Base-by-base conservation (phyloP, 1,139 yeast genomes). In the Taiozyma sp. region DNA sequence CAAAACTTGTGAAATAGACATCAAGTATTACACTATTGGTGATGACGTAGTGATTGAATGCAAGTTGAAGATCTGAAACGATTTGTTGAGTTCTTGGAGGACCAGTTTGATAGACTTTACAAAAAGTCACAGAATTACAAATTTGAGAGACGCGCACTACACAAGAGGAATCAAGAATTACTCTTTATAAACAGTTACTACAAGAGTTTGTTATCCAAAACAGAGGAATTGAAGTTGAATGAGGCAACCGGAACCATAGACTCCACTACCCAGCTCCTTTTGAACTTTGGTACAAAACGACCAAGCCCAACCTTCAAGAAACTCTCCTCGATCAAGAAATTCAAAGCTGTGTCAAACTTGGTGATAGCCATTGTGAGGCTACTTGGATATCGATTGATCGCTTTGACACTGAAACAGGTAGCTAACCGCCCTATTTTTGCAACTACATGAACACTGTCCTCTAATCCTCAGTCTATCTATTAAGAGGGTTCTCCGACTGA, bases 71-170 rank as follows among this genome's bases (percentile, higher is more conserved):
- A 52, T 10, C 49, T 60, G 51, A 58, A 56, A 7, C 48, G 51
- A 16, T 59, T 50, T 45, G 48, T 54, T 38, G 48, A 52, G 27
- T 58, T 60, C 43, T 47, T 59, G 46, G 61, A 59, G 34, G 24
- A 47, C 1, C 58, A 56, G 34, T 59, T 59, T 51, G 57, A 54
- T 29, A 54, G 56, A 42, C 51, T 59, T 27, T 56, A 60, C 39
- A 41, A 46, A 14, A 50, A 49, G 24, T 28, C 46, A 9, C 53
- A 51, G n/a, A 38, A 43, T 14, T 46, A 49, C n/a, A 56, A 55
- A 45, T 46, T 46, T n/a, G 58, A 58, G 14, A 52, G 51, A 48
- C 51, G 48, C 24, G 34, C 48, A 8, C 12, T 54, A 40, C 32
- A 43, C 14, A 48, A 49, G 38, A 48, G 43, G 9, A 52, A 50